Base-by-base conservation (phyloP, 202 grass and related monocot genomes). In the Eragrostis tef region DNA sequence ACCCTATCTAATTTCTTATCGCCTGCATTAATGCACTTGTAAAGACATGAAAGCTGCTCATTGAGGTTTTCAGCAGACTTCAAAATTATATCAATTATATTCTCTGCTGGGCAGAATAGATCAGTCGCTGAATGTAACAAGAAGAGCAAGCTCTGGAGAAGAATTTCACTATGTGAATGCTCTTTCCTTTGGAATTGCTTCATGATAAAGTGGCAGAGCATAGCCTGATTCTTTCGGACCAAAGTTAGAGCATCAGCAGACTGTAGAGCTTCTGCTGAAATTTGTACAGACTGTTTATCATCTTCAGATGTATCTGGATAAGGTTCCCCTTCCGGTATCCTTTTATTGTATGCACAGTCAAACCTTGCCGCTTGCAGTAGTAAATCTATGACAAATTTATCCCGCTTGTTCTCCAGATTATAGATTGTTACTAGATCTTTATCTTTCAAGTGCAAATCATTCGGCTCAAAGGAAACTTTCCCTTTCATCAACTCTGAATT, bases 211-310 rank as follows among this genome's bases (percentile, higher is more conserved):
- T 79, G 81, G 68, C 84, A 93, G 67, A 98, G 84, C 84, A 91
- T 86, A 86, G 75, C 78, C 53, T 98, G 94, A 72, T 94, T 94
- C 87, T 91, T 90, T 85, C 94, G 87, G 12, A 98, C 92, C 79
- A 98, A 89, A 83, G 94, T 98, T 82, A 98, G 77, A 67, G 92
- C 92, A 85, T 98, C 94, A 79, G 73, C 84, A n/a, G 82, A 87
- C 27, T 91, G 66, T 68, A 77, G 78, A 67, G 89, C 92, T 44
- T 76, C 74, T 82, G 80, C 64, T 67, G 81, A 89, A 86, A 98
- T 88, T 79, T 98, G 76, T 83, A 94, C 84, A 74, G 76, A 78
- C 63, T 57, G 75, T 39, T 93, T 86, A 70, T 44, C 60, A 81
- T 87, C 86, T 75, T 86, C 67, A 22, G 59, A 25, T 19, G 75